Evolutionary conservation across 108 stramenopile genomes (phyloP).

Genomic region (Pseudonitzschia delicatissima): DNA sequence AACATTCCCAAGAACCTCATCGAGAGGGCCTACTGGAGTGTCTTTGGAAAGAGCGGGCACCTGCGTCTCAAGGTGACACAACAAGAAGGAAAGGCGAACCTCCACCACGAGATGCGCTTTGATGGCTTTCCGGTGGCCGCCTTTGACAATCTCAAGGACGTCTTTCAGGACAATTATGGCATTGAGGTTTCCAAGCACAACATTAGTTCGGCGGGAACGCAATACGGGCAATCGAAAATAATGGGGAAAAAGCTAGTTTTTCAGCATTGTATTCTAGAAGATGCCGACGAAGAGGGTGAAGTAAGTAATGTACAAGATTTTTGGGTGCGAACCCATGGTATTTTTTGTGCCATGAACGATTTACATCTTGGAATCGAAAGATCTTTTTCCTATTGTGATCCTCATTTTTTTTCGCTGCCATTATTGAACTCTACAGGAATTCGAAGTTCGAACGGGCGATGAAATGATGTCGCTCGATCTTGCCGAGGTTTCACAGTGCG

Average conservation of each 20-base stretch:
- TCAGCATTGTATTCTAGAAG: conserved; percentile 76
- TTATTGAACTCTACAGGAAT: conserved; percentile 36
- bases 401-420: neutral
- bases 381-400: neutral
- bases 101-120: conserved; percentile 66
- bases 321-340: neutral
- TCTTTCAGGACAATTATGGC: conserved; percentile 46
- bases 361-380: neutral
- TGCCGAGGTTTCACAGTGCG: conserved; percentile 83
- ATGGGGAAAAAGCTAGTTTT: conserved; percentile 69
- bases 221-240: conserved; percentile 76
- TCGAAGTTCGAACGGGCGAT: conserved; percentile 77
- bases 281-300: conserved; percentile 84
- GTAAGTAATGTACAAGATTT: conserved; percentile 9
- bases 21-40: conserved; percentile 67
- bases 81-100: conserved; percentile 14
- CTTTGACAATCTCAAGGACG: conserved; percentile 43
- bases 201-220: conserved; percentile 69
- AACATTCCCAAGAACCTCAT: conserved; percentile 46
- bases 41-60: conserved; percentile 77
- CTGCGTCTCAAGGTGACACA: conserved; percentile 58
- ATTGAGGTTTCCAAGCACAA: conserved; percentile 54
- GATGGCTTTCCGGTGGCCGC: conserved; percentile 78
- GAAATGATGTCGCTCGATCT: conserved; percentile 86
- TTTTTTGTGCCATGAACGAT: neutral